Percentiles rank a stretch among this genome's conserved stretches.
phyloP scores from a whole-genome alignment of 805 yeast genomes.

The Maudiozyma saulgeensis region DNA sequence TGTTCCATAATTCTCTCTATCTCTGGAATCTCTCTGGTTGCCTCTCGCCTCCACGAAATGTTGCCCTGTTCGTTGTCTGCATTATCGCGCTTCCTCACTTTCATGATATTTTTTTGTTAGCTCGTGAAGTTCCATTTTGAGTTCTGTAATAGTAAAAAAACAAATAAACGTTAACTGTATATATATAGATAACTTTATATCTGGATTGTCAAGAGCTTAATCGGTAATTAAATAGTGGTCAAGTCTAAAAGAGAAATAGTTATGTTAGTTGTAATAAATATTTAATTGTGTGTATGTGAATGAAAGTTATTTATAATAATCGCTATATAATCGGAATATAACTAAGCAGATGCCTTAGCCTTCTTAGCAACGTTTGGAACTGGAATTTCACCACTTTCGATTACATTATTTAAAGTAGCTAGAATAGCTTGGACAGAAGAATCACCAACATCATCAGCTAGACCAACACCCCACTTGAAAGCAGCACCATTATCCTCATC shows the following conservation, averaged over 20 bases:
- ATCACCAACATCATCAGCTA: slow-evolving; percentile 72
- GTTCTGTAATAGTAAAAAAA: too few relatives aligned
- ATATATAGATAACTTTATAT: too few relatives aligned
- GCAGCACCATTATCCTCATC: slow-evolving; percentile 9
- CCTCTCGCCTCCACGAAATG: too few relatives aligned
- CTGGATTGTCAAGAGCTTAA: too few relatives aligned
- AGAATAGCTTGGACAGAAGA: slow-evolving; percentile 64
- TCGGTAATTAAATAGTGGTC: too few relatives aligned
- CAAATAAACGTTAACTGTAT: too few relatives aligned
- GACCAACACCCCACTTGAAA: slow-evolving; percentile 79
- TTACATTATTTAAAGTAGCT: slow-evolving; percentile 46
- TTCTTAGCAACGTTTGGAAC: slow-evolving; percentile 11
- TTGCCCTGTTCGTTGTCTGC: too few relatives aligned
- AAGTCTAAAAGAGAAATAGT: too few relatives aligned
- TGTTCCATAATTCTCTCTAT: not conserved
- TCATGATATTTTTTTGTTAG: too few relatives aligned
- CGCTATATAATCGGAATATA: not conserved
- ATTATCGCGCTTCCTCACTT: too few relatives aligned
- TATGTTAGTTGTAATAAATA: not conserved
- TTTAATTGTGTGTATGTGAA: not conserved
- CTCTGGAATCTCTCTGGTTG: too few relatives aligned
- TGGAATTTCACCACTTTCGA: slow-evolving; percentile 23
- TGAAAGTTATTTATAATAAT: not conserved
- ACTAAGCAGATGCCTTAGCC: not conserved
- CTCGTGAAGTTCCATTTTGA: too few relatives aligned